Conservation (phyloP, 1,284 basidiomycete genomes). For the Mycena citricolor region DNA sequence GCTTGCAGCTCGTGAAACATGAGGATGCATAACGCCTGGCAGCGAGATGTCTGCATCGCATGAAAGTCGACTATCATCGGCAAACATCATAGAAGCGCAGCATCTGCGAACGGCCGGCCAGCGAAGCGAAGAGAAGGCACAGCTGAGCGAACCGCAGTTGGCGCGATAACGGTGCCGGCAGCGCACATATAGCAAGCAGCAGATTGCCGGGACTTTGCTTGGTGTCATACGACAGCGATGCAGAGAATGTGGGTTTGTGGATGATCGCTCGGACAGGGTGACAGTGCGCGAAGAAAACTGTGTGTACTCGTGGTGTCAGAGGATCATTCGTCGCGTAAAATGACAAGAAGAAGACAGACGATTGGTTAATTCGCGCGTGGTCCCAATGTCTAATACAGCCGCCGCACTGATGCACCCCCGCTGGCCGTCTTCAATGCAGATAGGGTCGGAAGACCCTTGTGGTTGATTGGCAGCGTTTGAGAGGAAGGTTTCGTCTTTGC, state of each 20-base stretch:
- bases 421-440: slow-evolving; percentile 24
- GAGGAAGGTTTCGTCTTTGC: slow-evolving; percentile 14
- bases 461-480: too few relatives aligned
- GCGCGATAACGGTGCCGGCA: slow-evolving; percentile 71
- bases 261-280: slow-evolving; percentile 73
- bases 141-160: slow-evolving; percentile 49
- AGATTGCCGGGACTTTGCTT: slow-evolving; percentile 70
- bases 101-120: slow-evolving; percentile 68
- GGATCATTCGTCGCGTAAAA: slow-evolving; percentile 14
- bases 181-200: slow-evolving; percentile 68
- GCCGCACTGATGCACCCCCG: too few relatives aligned
- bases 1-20: slow-evolving; percentile 70
- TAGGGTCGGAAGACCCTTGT: slow-evolving; percentile 1
- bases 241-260: slow-evolving; percentile 72
- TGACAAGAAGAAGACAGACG: slow-evolving; percentile 53
- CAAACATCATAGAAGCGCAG: slow-evolving; percentile 71
- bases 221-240: slow-evolving; percentile 49
- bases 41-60: slow-evolving; percentile 53
- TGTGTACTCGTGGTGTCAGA: slow-evolving; percentile 19
- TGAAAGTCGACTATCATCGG: slow-evolving; percentile 56
- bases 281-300: slow-evolving; percentile 80
- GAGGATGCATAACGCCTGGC: slow-evolving; percentile 73
- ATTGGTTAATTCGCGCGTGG: slow-evolving; percentile 73
- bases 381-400: slow-evolving; percentile 57
- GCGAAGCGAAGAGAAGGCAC: slow-evolving; percentile 62